Conservation (phyloP, 495 filamentous ascomycete genomes). For the Penicillium dipodomyicola region DNA sequence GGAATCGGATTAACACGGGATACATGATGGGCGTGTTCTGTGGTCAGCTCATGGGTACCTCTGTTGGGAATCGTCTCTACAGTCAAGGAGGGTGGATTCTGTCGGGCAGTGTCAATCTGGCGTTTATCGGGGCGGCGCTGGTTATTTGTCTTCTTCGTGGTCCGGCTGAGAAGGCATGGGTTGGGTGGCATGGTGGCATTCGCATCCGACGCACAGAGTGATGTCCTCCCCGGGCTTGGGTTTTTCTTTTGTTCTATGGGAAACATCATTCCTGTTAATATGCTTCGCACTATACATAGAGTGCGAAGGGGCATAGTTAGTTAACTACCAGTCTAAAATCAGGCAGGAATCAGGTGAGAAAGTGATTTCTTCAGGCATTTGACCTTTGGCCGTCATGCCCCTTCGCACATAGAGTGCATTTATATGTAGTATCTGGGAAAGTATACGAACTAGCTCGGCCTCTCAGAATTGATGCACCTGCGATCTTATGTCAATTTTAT, state of each 20-base stretch:
- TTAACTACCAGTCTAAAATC: too few species aligned
- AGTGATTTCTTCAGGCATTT: too few species aligned
- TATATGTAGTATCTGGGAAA: too few species aligned
- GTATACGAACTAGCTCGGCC: too few species aligned
- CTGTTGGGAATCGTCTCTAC: conserved; percentile 69
- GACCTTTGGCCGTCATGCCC: too few species aligned
- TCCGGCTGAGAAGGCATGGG: conserved; percentile 68
- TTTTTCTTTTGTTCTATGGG: not conserved
- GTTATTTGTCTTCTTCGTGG: conserved; percentile 57
- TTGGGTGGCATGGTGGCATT: conserved; percentile 69
- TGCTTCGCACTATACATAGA: not conserved
- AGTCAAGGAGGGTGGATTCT: conserved; percentile 67
- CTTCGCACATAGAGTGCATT: too few species aligned
- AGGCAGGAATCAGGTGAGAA: too few species aligned
- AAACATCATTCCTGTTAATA: not conserved
- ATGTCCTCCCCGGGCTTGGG: not conserved
- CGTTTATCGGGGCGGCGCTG: conserved; percentile 59
- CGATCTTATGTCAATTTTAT: too few species aligned
- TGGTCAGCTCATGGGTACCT: conserved; percentile 74
- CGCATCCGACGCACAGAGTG: conserved; percentile 10
- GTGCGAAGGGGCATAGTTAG: too few species aligned
- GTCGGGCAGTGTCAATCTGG: conserved; percentile 66
- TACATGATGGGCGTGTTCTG: conserved; percentile 76
- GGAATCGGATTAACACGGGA: conserved; percentile 77
- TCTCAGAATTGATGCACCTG: too few species aligned